Base-by-base conservation (phyloP, 768 basidiomycete genomes). In the Roridomyces roridus region DNA sequence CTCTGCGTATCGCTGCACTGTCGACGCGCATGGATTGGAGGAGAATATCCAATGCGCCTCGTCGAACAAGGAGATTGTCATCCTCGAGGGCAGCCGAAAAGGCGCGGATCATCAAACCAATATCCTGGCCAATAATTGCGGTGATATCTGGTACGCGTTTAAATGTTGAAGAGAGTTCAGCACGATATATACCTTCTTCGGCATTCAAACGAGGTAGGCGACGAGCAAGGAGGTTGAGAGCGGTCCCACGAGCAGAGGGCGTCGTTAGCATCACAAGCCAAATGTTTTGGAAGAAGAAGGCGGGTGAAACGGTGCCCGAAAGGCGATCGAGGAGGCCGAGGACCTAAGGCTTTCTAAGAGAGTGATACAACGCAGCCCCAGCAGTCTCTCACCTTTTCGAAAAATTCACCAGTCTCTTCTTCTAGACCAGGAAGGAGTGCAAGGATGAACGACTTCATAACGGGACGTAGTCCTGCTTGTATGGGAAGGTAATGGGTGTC, bases 331-430 rank as follows among this genome's bases (percentile, higher is more conserved):
- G 78, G 15, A 99, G 72, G 45, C 77, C 77, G 28, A 98, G 70
- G 29, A 96, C 93, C 92, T 94, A 63, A 21, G 26, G 41, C 10
- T 8, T 34, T 15, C 15, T 34, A 3, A 34, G 31, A 34, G 18
- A 20, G 24, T 51, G 36, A 43, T 43, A 44, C 51, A 39, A 64
- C 51, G 65, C 52, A 57, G 35, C 23, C 17, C 20, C 14, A 12
- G 24, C 34, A 18, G 15, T 55, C 64, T 37, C 53, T 21, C 50
- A 88, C 91, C 77, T 91, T 92, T 48, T 98, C 97, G 65, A 98
- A 98, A 74, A 92, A 97, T 72, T 98, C 97, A 1, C 95, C 92
- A 0, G 94, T 96, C 72, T 98, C 96, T 70, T 99, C 97, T 71
- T 99, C 97, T 47, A 98, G 77, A 2, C 97, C 97, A 2, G 97